These are phyloP conservation scores for Cladosporium sp. DNA, from an alignment of 2,329 filamentous ascomycete genomes.

Conservation along the genomic window DNA sequence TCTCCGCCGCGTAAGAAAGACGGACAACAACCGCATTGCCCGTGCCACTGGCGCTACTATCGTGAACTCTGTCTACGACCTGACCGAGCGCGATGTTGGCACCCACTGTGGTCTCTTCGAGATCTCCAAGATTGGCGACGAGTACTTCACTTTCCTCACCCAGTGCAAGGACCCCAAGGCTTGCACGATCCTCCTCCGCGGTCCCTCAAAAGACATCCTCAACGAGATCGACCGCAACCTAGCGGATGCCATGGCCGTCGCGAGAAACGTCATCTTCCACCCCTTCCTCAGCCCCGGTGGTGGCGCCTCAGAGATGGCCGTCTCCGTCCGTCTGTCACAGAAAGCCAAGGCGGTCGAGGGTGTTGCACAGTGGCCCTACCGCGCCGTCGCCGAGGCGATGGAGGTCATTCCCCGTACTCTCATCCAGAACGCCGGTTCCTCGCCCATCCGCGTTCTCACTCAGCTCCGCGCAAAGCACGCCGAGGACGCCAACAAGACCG, in stretches of 20 bases:
- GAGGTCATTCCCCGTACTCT: conserved; percentile 96
- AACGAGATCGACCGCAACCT: conserved; percentile 99
- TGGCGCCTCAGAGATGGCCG: conserved; percentile 97
- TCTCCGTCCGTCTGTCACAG: conserved; percentile 81
- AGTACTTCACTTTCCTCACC: conserved; percentile 99
- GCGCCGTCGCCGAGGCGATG: conserved; percentile 93
- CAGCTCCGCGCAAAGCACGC: conserved; percentile 93
- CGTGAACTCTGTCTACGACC: conserved; percentile 91
- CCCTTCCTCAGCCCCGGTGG: conserved; percentile 90
- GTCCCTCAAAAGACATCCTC: conserved; percentile 94
- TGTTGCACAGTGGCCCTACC: conserved; percentile 98
- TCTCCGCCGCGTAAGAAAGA: conserved; percentile 93
- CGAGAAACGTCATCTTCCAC: conserved; percentile 97
- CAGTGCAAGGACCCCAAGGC: conserved; percentile 94
- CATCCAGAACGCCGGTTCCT: conserved; percentile 92
- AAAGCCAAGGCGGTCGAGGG: conserved; percentile 90
- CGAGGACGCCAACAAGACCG: conserved; percentile 57
- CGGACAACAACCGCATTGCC: conserved; percentile 98
- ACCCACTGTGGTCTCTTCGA: conserved; percentile 94
- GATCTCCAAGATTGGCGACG: conserved; percentile 98
- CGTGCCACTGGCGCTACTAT: conserved; percentile 95
- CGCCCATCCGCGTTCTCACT: conserved; percentile 87
- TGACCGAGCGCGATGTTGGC: conserved; percentile 88
- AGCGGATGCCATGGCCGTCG: conserved; percentile 97
- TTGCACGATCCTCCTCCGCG: conserved; percentile 91